Evolutionary conservation across 106 monocot species (phyloP).

Genomic region (Dendrobium huoshanense): DNA sequence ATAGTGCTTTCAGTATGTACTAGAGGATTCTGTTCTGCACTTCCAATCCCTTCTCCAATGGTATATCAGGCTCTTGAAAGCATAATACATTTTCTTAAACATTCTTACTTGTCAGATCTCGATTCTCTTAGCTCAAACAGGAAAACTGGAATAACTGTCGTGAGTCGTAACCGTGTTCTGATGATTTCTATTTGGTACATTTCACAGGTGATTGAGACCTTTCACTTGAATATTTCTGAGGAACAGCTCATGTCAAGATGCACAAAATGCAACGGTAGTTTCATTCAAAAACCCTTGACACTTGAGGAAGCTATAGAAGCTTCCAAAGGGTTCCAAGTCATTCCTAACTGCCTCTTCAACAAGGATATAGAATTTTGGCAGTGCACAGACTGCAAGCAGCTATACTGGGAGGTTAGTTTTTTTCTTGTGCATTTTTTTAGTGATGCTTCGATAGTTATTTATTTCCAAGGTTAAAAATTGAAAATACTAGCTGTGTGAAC

Average conservation of each 20-base stretch:
- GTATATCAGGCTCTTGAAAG: neutral
- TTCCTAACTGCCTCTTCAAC: constrained; percentile 80
- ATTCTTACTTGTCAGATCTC: neutral
- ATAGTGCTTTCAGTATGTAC: too few relatives aligned
- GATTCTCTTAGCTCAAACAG: neutral
- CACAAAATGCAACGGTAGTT: constrained; percentile 92
- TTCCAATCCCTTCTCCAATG: neutral
- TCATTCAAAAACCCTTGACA: constrained; percentile 83
- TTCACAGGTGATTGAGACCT: constrained; percentile 77
- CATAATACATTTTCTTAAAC: neutral
- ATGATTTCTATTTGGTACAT: neutral
- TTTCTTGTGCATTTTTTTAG: too few relatives aligned
- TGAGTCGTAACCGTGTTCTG: too few relatives aligned
- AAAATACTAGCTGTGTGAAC: too few relatives aligned
- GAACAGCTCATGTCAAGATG: constrained; percentile 94
- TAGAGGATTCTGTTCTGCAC: too few relatives aligned
- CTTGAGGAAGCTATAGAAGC: constrained; percentile 87
- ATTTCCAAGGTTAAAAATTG: too few relatives aligned
- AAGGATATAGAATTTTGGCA: constrained; percentile 90
- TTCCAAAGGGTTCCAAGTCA: constrained; percentile 81
- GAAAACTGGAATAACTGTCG: neutral
- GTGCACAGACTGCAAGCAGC: constrained; percentile 75
- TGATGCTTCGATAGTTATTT: too few relatives aligned
- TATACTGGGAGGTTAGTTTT: constrained; percentile 84
- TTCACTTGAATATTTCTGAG: constrained; percentile 74